Evolutionary conservation across 192 early-diverging fungal species (phyloP).

Genomic region (Podochytrium sp.): DNA sequence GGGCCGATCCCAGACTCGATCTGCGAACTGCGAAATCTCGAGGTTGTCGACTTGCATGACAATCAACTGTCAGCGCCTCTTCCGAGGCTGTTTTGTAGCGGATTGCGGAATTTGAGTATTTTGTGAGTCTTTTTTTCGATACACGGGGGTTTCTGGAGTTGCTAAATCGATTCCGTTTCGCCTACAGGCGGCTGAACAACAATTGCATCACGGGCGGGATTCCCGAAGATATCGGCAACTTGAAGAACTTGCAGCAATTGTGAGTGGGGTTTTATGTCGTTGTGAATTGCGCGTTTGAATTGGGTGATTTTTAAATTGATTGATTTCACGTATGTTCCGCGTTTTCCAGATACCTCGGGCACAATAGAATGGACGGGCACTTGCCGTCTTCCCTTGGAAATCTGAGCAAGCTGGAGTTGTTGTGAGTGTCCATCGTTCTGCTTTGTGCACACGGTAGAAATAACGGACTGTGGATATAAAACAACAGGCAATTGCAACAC

Average conservation of each 20-base stretch:
- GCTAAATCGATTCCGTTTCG: background rate
- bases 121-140: too few relatives aligned
- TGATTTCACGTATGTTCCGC: too few relatives aligned
- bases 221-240: background rate
- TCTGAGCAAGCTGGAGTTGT: conserved; percentile 3
- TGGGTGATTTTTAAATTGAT: background rate
- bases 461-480: too few relatives aligned
- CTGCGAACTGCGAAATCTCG: background rate
- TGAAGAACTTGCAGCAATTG: background rate
- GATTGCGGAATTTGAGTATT: conserved; percentile 4
- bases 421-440: background rate
- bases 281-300: background rate
- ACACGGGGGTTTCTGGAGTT: background rate
- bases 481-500: conserved; percentile 15
- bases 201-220: conserved; percentile 6
- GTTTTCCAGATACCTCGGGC: conserved; percentile 4
- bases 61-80: conserved; percentile 16
- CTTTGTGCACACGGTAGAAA: too few relatives aligned
- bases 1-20: conserved; percentile 19
- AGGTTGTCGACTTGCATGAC: conserved; percentile 17
- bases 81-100: conserved; percentile 3
- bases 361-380: conserved; percentile 14
- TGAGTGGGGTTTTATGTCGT: background rate
- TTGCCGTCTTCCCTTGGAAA: background rate
- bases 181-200: conserved; percentile 14